phyloP scores from a whole-genome alignment of 768 basidiomycete species.

The Leccinum boreale region DNA sequence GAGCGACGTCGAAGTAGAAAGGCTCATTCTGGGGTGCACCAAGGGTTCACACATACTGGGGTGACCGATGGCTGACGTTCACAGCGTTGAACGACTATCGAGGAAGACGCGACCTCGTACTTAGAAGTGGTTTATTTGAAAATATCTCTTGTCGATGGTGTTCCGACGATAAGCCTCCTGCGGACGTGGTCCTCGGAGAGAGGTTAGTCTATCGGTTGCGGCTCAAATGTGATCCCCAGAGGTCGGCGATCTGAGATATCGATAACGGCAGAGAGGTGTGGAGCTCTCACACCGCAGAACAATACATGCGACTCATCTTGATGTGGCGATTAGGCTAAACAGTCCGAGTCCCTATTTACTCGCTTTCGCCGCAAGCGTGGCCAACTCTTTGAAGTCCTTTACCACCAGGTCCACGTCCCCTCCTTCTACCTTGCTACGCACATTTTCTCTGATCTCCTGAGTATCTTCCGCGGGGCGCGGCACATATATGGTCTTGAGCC shows the following conservation, averaged over 20 bases:
- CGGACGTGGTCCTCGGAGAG: no score
- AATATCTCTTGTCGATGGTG: no score
- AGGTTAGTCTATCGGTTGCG: background rate
- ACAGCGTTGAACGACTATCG: background rate
- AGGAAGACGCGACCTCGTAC: background rate
- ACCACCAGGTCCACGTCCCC: constrained; percentile 61
- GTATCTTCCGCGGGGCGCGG: constrained; percentile 47
- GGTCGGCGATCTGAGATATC: background rate
- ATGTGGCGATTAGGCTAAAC: background rate
- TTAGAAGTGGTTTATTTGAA: no score
- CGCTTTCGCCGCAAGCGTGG: constrained; percentile 20
- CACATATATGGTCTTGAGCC: constrained; percentile 60
- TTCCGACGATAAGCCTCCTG: no score
- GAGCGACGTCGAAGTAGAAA: no score
- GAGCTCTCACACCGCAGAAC: background rate
- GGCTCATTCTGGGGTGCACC: no score
- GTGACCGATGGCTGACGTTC: background rate
- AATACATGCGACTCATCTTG: background rate
- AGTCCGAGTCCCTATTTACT: constrained; percentile 1
- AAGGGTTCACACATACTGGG: background rate
- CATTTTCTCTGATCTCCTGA: constrained; percentile 16
- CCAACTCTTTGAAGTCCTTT: constrained; percentile 50
- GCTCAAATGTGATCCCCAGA: no score
- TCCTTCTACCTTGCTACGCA: constrained; percentile 48
- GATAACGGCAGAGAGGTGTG: background rate